Evolutionary conservation across 129 eudicot genomes (phyloP).

Genomic region (Arctium minus): DNA sequence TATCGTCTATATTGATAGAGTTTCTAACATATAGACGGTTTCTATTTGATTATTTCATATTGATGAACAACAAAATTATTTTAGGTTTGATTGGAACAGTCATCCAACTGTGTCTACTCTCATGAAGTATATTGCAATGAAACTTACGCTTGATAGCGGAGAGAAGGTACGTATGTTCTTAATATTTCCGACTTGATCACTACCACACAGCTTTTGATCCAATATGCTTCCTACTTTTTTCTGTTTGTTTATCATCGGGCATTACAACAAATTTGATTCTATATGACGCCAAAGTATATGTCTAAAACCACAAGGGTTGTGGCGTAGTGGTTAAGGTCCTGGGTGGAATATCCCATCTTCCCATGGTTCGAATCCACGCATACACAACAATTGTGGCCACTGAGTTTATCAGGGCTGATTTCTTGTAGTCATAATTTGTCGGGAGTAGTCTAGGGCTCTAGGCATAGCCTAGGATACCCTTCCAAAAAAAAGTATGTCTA

Average conservation of each 20-base stretch:
- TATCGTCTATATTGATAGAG: too few species aligned
- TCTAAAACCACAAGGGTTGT: background rate
- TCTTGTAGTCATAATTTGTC: too few species aligned
- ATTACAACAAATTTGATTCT: background rate
- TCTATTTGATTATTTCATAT: background rate
- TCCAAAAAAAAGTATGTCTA: background rate
- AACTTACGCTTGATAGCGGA: background rate
- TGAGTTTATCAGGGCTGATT: too few species aligned
- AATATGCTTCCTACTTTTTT: background rate
- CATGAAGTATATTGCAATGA: background rate
- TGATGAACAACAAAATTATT: background rate
- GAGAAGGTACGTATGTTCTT: background rate
- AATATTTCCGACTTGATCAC: background rate
- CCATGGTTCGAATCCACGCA: too few species aligned
- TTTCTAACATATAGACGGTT: too few species aligned
- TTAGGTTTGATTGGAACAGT: background rate
- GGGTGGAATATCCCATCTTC: too few species aligned
- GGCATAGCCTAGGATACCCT: too few species aligned
- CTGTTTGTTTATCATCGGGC: background rate
- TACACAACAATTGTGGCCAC: too few species aligned
- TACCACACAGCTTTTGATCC: background rate
- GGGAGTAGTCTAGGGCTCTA: too few species aligned
- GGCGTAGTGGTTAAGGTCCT: too few species aligned
- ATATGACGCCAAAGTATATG: background rate
- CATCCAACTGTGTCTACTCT: constrained; percentile 1